Percentiles rank a stretch among this genome's conserved stretches.
These are phyloP conservation scores for Rachicladosporium sp. DNA, from an alignment of 2,329 filamentous ascomycete genomes.

Conservation along the genomic window DNA sequence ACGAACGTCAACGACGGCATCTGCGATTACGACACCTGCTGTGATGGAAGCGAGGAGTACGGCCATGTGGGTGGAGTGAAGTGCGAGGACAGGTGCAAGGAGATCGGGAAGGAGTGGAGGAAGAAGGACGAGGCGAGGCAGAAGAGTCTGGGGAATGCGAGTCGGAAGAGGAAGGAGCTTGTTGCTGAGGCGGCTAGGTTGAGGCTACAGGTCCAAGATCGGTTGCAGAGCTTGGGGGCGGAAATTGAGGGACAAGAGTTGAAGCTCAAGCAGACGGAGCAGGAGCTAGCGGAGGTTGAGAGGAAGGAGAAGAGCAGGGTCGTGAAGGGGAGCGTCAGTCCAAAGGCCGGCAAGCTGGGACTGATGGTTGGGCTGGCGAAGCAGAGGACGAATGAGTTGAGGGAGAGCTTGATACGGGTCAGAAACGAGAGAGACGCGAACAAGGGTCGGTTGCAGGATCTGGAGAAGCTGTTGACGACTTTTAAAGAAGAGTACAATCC, in stretches of 20 bases:
- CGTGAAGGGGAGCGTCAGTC: conserved; percentile 47
- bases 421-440: conserved; percentile 61
- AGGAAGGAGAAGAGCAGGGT: conserved; percentile 64
- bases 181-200: conserved; percentile 55
- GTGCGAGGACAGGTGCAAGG: conserved; percentile 73
- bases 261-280: conserved; percentile 58
- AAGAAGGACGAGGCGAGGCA: conserved; percentile 58
- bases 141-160: conserved; percentile 57
- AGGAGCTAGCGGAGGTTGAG: conserved; percentile 61
- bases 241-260: conserved; percentile 56
- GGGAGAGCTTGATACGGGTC: conserved; percentile 54
- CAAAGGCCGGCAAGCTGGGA: conserved; percentile 62
- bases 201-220: conserved; percentile 55
- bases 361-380: conserved; percentile 66
- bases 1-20: conserved; percentile 85
- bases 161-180: conserved; percentile 60
- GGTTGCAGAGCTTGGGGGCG: conserved; percentile 50
- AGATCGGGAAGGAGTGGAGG: conserved; percentile 79
- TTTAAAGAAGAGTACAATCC: conserved; percentile 97
- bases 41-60: conserved; percentile 88
- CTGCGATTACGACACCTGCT: conserved; percentile 92
- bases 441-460: conserved; percentile 55
- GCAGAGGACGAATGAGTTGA: conserved; percentile 63
- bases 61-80: conserved; percentile 63
- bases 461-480: conserved; percentile 67